Conservation (phyloP, 352 stramenopile species). For the Phytophthora cactorum region DNA sequence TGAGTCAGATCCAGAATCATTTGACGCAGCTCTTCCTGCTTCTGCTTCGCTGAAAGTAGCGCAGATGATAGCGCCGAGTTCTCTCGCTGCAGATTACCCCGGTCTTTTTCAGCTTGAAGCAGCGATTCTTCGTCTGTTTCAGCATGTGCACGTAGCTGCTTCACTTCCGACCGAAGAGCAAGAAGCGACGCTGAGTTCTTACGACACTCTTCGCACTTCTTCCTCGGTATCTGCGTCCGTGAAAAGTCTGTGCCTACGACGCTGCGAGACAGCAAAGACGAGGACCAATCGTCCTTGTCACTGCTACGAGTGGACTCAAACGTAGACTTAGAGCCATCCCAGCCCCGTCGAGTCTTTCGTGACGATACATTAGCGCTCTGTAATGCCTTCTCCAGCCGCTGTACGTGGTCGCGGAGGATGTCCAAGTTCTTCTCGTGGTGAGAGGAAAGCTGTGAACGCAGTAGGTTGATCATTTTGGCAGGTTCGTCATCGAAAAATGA, state of each 20-base stretch:
- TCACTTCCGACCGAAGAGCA: constrained; percentile 56
- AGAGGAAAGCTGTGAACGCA: constrained; percentile 58
- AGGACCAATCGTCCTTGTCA: constrained; percentile 37
- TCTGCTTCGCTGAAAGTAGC: constrained; percentile 55
- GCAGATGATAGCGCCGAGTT: constrained; percentile 48
- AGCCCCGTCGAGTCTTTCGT: constrained; percentile 13
- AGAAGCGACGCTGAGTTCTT: constrained; percentile 39
- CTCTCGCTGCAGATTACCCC: constrained; percentile 50
- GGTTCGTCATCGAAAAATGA: constrained; percentile 47
- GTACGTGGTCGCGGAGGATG: constrained; percentile 65
- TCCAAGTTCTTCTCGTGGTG: constrained; percentile 62
- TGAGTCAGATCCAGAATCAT: constrained; percentile 52
- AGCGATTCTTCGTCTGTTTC: constrained; percentile 52
- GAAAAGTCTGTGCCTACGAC: constrained; percentile 42
- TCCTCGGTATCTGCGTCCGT: constrained; percentile 26
- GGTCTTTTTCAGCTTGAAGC: constrained; percentile 49
- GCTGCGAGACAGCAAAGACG: constrained; percentile 32
- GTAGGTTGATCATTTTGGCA: constrained; percentile 47
- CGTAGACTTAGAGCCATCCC: constrained; percentile 43
- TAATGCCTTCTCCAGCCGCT: constrained; percentile 51
- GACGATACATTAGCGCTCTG: constrained; percentile 20
- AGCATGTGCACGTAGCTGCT: constrained; percentile 50
- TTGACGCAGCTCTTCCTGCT: constrained; percentile 59
- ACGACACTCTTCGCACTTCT: constrained; percentile 54
- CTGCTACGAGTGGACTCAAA: constrained; percentile 51